Percentiles rank a stretch among this genome's conserved stretches.
Evolutionary conservation across 2,329 filamentous ascomycete genomes (phyloP).

Genomic region (Parascedosporium putredinis): DNA sequence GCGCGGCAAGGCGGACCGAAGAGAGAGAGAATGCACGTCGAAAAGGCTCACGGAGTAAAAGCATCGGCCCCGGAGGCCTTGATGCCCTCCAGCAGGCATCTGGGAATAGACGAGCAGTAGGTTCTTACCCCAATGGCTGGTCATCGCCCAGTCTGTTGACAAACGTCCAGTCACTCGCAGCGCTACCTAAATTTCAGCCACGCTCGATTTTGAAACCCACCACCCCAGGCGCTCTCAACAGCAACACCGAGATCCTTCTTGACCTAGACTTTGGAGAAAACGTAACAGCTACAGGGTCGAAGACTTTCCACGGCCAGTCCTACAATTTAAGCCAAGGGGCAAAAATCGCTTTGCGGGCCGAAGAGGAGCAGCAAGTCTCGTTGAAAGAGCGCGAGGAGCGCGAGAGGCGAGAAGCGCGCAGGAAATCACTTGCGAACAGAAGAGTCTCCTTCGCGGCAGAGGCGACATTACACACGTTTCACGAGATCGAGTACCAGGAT

Average conservation of each 20-base stretch:
- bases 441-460: slow-evolving; percentile 96
- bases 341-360: slow-evolving; percentile 55
- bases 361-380: slow-evolving; percentile 61
- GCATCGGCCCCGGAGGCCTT: slow-evolving; percentile 82
- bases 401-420: slow-evolving; percentile 73
- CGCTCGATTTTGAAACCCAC: slow-evolving; percentile 75
- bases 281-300: slow-evolving; percentile 22
- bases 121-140: slow-evolving; percentile 16
- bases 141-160: background rate
- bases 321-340: slow-evolving; percentile 26
- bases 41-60: slow-evolving; percentile 83
- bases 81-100: slow-evolving; percentile 67
- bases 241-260: slow-evolving; percentile 4
- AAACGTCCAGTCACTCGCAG: slow-evolving; percentile 43
- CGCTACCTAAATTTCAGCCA: slow-evolving; percentile 37
- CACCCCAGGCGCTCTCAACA: slow-evolving; percentile 46
- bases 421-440: slow-evolving; percentile 86
- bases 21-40: slow-evolving; percentile 71
- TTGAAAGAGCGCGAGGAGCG: slow-evolving; percentile 60
- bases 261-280: slow-evolving; percentile 6
- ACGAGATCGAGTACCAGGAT: slow-evolving; percentile 86
- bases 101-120: slow-evolving; percentile 73
- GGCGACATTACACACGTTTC: slow-evolving; percentile 93
- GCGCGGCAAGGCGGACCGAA: slow-evolving; percentile 34
- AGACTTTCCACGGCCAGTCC: slow-evolving; percentile 25